These are phyloP conservation scores for Ramalina intermedia DNA, from an alignment of 495 filamentous ascomycete species.

Conservation along the genomic window DNA sequence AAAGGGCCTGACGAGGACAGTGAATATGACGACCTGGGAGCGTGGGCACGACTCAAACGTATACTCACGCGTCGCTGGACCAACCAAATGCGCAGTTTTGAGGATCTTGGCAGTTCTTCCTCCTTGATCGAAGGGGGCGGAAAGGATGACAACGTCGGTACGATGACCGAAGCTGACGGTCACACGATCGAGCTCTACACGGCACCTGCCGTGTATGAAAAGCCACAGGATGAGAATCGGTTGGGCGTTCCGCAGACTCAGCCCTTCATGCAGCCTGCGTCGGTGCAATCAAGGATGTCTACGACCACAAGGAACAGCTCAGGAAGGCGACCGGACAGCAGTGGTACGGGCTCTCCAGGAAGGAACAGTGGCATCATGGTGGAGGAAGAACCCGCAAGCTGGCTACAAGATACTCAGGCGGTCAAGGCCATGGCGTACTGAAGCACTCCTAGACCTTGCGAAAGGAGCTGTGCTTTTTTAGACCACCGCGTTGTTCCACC, in stretches of 20 bases:
- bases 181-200: conserved; percentile 5
- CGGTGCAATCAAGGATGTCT: neutral
- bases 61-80: conserved; percentile 31
- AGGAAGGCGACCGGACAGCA: conserved; percentile 6
- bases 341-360: conserved; percentile 8
- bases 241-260: conserved; percentile 4
- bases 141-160: neutral
- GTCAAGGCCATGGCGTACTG: conserved; percentile 2
- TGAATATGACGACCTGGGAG: conserved; percentile 25
- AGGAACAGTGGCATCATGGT: conserved; percentile 30
- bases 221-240: neutral
- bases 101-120: conserved; percentile 2
- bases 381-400: conserved; percentile 27
- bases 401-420: conserved; percentile 10
- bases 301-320: too few relatives aligned
- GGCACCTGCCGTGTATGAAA: conserved; percentile 1
- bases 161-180: conserved; percentile 5
- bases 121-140: conserved; percentile 11
- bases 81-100: conserved; percentile 12
- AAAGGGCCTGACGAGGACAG: conserved; percentile 14
- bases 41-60: conserved; percentile 30
- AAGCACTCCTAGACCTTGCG: neutral
- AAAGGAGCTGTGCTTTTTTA: too few relatives aligned
- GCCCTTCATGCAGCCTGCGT: neutral
- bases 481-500: too few relatives aligned